Conservation (phyloP, 2,329 filamentous ascomycete species). For the Sordariomycetes sp. region DNA sequence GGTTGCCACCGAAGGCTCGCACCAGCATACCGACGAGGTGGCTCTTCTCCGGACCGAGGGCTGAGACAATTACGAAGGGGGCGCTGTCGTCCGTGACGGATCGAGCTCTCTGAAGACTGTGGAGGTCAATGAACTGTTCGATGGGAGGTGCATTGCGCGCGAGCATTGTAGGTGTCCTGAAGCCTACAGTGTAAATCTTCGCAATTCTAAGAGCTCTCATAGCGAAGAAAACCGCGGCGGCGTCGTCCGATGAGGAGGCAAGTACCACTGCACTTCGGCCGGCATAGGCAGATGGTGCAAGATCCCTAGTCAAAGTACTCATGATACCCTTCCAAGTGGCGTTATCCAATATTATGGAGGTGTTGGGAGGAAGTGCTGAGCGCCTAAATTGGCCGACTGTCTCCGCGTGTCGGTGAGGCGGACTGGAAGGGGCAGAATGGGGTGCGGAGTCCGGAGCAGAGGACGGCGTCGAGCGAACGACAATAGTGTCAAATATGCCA, state of each 20-base stretch:
- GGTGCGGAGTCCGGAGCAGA: slow-evolving; percentile 23
- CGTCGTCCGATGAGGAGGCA: slow-evolving; percentile 64
- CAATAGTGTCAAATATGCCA: slow-evolving; percentile 74
- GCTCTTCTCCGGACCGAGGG: slow-evolving; percentile 68
- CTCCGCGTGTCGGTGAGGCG: slow-evolving; percentile 24
- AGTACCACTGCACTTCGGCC: slow-evolving; percentile 68
- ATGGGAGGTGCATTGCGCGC: slow-evolving; percentile 56
- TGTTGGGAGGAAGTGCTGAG: slow-evolving; percentile 34
- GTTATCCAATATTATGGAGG: slow-evolving; percentile 66
- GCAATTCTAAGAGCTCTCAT: slow-evolving; percentile 66
- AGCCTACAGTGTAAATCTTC: slow-evolving; percentile 78
- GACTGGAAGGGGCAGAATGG: slow-evolving; percentile 38
- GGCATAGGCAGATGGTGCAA: slow-evolving; percentile 73
- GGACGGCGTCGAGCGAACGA: slow-evolving; percentile 19
- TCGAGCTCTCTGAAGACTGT: slow-evolving; percentile 46
- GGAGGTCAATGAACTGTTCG: slow-evolving; percentile 71
- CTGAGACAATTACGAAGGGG: slow-evolving; percentile 75
- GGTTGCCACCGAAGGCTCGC: slow-evolving; percentile 52
- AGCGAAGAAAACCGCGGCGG: slow-evolving; percentile 70
- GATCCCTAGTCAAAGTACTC: slow-evolving; percentile 70
- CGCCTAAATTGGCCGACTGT: slow-evolving; percentile 12
- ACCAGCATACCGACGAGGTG: slow-evolving; percentile 70
- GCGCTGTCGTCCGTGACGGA: slow-evolving; percentile 41
- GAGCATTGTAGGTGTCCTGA: slow-evolving; percentile 55
- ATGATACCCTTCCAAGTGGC: slow-evolving; percentile 80